These are phyloP conservation scores for Perkinsus marinus DNA, from an alignment of 169 alveolate genomes.

Conservation along the genomic window DNA sequence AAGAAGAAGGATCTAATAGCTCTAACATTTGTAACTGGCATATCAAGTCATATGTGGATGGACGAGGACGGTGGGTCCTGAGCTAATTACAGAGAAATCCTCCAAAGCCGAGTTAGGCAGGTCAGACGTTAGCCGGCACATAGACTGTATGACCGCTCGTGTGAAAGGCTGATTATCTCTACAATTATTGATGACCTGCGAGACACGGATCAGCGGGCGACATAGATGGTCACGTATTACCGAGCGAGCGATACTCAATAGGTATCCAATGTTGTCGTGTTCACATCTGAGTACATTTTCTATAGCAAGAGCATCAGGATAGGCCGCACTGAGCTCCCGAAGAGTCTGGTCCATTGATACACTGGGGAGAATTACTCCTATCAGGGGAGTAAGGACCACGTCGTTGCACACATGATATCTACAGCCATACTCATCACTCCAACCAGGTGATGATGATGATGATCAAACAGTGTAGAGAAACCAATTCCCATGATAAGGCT, in stretches of 20 bases:
- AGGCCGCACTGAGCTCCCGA: neutral
- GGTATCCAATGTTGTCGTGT: neutral
- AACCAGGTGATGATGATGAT: too few relatives aligned
- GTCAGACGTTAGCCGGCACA: neutral
- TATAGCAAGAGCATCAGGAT: neutral
- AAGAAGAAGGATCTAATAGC: neutral
- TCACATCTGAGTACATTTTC: neutral
- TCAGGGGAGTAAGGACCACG: too few relatives aligned
- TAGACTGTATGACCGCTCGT: neutral
- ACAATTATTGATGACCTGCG: neutral
- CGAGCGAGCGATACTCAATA: neutral
- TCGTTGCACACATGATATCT: too few relatives aligned
- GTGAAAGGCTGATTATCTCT: neutral
- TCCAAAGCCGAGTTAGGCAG: neutral
- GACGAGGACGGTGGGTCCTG: neutral
- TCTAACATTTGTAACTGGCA: neutral
- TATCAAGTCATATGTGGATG: neutral
- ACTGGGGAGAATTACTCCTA: too few relatives aligned
- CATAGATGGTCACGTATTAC: neutral
- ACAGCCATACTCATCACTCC: too few relatives aligned
- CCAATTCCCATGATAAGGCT: too few relatives aligned
- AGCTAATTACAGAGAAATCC: neutral
- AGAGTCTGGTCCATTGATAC: neutral
- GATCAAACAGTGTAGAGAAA: too few relatives aligned
- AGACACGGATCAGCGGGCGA: too few relatives aligned